phyloP scores from a whole-genome alignment of 192 early-diverging fungal genomes.

The Allomyces javanicus region DNA sequence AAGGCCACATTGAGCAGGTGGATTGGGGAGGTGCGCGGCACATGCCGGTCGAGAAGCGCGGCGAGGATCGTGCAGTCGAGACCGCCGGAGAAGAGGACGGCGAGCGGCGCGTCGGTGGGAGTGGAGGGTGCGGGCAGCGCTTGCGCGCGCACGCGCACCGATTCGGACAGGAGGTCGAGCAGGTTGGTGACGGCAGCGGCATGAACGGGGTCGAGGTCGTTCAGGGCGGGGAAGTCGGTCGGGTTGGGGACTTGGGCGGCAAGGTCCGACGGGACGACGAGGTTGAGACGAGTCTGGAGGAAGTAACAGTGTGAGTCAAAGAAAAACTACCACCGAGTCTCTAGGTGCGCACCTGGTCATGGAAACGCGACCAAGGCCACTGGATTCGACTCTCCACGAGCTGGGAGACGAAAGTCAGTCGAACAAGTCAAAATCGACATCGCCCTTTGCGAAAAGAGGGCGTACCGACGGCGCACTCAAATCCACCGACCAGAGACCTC shows the following conservation, averaged over 20 bases:
- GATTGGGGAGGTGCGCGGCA: conserved; percentile 54
- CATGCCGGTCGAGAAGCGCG: conserved; percentile 47
- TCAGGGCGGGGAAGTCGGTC: background rate
- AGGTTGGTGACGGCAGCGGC: background rate
- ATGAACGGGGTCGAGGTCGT: background rate
- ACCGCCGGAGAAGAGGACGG: conserved; percentile 80
- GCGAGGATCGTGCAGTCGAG: conserved; percentile 82
- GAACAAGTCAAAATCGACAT: background rate
- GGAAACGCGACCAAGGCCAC: background rate
- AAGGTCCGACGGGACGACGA: too few species aligned
- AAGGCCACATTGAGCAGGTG: conserved; percentile 91
- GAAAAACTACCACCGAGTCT: too few species aligned
- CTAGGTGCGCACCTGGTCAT: background rate
- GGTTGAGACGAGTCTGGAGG: too few species aligned
- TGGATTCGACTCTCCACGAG: background rate
- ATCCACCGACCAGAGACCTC: background rate
- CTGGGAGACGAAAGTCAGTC: background rate
- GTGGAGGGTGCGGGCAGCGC: background rate
- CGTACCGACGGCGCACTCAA: background rate
- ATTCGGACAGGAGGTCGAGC: background rate
- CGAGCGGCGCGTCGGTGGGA: conserved; percentile 30
- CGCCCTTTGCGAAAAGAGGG: background rate
- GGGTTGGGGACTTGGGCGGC: too few species aligned
- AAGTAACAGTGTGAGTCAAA: too few species aligned
- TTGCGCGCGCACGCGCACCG: background rate